Evolutionary conservation across 176 grass and related monocot genomes (phyloP), one percentile per base, ranked within the genome.

Genomic region (Saccharum officinarum): DNA sequence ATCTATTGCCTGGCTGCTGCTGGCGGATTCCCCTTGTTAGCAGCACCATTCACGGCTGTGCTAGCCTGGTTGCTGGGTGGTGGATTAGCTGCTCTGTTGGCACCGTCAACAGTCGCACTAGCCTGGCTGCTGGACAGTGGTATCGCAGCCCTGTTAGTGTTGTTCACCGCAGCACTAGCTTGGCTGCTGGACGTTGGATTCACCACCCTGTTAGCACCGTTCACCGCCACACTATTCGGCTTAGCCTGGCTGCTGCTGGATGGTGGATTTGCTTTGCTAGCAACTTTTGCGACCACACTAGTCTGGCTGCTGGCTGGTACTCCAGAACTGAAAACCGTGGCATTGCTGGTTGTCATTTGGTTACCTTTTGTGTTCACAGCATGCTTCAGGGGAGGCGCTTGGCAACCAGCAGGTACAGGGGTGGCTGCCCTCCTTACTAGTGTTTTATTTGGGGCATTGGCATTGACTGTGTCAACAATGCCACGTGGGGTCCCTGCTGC

Each of bases 381-480:
- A 14, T 92, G 57, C 67, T 86, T 85, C 73, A 63, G 60, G 67
- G 31, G 47, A 67, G 76, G 34, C 52, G 7, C 88, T 79, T 89
- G 86, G 33, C 55, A 41, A 63, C 73, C 79, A 6, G 20, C 16
- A 17, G 64, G 70, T 39, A 44, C 38, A 63, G 60, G 20, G 54
- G 71, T 33, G 4, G 64, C 9, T 82, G 73, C 42, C 59, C 78
- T 81, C 73, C 75, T 45, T 61, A 23, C 84, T 60, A 62, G 18
- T 23, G 69, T 82, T 64, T 80, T 82, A 70, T 74, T 83, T 68
- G 45, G 69, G 7, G 74, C 75, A 66, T 33, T 73, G 7, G 62
- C 69, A 86, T 69, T 86, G 64, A 71, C 73, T 37, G 70, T 40
- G 28, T 34, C 86, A 80, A 63, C 69, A 82, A 69, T 36, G 65